Conservation (phyloP, 164 flowering plant genomes). For the Liriodendron chinense region DNA sequence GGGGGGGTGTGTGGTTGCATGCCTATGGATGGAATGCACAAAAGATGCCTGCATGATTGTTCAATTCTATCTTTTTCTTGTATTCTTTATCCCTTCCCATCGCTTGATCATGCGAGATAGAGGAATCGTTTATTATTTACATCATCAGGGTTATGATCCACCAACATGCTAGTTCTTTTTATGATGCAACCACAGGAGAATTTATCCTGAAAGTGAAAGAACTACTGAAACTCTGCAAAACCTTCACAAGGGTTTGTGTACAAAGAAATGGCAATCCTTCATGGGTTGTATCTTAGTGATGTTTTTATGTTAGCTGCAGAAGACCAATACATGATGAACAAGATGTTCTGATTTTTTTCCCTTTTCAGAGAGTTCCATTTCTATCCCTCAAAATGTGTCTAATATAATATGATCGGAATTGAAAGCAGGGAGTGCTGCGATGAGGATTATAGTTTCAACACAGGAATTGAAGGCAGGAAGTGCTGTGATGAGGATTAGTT, state of each 20-base stretch:
- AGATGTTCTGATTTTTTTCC: no score
- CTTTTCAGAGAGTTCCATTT: no score
- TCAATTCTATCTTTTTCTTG: neutral
- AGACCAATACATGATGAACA: no score
- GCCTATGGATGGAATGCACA: no score
- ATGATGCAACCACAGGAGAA: neutral
- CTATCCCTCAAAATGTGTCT: no score
- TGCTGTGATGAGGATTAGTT: no score
- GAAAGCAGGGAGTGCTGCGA: no score
- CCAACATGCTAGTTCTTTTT: constrained; percentile 8
- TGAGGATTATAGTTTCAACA: no score
- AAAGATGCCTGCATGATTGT: neutral
- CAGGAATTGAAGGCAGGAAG: no score
- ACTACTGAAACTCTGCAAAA: constrained; percentile 4
- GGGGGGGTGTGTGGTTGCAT: no score
- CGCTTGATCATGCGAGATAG: constrained; percentile 3
- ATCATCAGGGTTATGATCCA: constrained; percentile 11
- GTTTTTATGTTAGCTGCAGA: no score
- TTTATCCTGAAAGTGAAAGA: constrained; percentile 4
- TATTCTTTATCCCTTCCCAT: neutral
- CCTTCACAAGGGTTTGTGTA: constrained; percentile 6
- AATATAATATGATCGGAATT: no score
- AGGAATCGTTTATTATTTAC: constrained; percentile 4
- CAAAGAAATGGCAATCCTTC: constrained; percentile 3
- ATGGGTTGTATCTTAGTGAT: constrained; percentile 6